Conservation (phyloP, 129 eudicot genomes). For the Sambucus nigra region DNA sequence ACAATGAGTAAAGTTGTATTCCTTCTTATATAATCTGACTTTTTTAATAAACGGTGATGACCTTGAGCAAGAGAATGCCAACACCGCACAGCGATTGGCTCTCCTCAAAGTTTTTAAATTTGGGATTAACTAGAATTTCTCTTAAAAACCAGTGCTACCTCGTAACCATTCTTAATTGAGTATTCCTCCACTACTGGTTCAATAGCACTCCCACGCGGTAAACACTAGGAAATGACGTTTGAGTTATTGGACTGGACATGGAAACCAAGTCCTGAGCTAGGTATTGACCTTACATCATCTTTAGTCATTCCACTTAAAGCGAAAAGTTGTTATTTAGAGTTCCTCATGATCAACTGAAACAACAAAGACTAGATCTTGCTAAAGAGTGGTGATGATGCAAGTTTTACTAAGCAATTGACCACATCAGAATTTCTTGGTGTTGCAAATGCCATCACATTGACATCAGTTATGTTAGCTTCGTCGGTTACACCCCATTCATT, state of each 20-base stretch:
- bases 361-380: background rate
- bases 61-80: too few relatives aligned
- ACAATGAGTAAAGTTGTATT: too few relatives aligned
- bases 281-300: slow-evolving; percentile 39
- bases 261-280: slow-evolving; percentile 61
- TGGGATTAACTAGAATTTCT: too few relatives aligned
- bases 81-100: too few relatives aligned
- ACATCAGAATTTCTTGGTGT: slow-evolving; percentile 70
- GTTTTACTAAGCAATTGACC: background rate
- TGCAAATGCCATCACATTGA: slow-evolving; percentile 30
- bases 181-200: slow-evolving; percentile 71
- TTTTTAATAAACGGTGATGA: too few relatives aligned
- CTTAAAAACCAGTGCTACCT: too few relatives aligned
- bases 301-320: slow-evolving; percentile 20
- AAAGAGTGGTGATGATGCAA: background rate
- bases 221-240: slow-evolving; percentile 59
- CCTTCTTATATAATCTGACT: too few relatives aligned
- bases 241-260: slow-evolving; percentile 26
- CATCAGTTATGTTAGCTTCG: slow-evolving; percentile 20
- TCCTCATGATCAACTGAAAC: background rate
- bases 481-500: slow-evolving; percentile 30
- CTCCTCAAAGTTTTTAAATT: too few relatives aligned
- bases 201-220: slow-evolving; percentile 54
- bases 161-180: too few relatives aligned
- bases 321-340: background rate